Conservation (phyloP, 768 basidiomycete genomes). For the Mrakia hoshinonis region DNA sequence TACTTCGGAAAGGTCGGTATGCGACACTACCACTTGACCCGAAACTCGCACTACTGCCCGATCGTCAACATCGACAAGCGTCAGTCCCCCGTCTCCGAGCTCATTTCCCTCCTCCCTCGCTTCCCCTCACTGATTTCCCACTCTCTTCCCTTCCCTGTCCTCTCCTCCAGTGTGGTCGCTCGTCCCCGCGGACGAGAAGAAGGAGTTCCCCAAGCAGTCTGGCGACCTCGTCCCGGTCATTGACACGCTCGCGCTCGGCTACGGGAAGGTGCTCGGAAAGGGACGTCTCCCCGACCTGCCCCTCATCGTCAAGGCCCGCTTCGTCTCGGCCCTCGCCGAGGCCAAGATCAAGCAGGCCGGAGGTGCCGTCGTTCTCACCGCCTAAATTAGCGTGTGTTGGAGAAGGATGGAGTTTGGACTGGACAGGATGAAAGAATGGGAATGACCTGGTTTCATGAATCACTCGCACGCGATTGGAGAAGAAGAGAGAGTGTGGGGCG, state of each 20-base stretch:
- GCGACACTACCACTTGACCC: constrained; percentile 93
- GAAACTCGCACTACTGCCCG: constrained; percentile 83
- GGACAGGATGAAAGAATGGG: too few relatives aligned
- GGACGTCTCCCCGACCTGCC: constrained; percentile 73
- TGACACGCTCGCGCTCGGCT: constrained; percentile 66
- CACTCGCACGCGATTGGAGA: too few relatives aligned
- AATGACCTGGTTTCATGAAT: too few relatives aligned
- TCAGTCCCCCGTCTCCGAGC: neutral
- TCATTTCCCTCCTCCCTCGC: neutral
- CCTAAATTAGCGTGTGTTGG: neutral
- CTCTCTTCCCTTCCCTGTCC: constrained; percentile 6
- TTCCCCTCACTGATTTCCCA: neutral
- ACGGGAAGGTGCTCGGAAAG: constrained; percentile 91
- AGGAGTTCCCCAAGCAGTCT: constrained; percentile 54
- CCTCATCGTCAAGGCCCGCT: constrained; percentile 97
- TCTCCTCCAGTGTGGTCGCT: constrained; percentile 55
- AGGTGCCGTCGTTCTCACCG: neutral
- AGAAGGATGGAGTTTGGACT: neutral
- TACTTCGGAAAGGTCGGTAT: constrained; percentile 99
- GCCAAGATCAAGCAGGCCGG: constrained; percentile 36
- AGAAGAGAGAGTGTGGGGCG: too few relatives aligned
- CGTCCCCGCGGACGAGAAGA: constrained; percentile 75
- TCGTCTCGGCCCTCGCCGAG: constrained; percentile 70
- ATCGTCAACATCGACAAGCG: constrained; percentile 96
- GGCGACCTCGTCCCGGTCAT: constrained; percentile 90